phyloP scores from a whole-genome alignment of 2,329 filamentous ascomycete species.

The Penicillium freii region DNA sequence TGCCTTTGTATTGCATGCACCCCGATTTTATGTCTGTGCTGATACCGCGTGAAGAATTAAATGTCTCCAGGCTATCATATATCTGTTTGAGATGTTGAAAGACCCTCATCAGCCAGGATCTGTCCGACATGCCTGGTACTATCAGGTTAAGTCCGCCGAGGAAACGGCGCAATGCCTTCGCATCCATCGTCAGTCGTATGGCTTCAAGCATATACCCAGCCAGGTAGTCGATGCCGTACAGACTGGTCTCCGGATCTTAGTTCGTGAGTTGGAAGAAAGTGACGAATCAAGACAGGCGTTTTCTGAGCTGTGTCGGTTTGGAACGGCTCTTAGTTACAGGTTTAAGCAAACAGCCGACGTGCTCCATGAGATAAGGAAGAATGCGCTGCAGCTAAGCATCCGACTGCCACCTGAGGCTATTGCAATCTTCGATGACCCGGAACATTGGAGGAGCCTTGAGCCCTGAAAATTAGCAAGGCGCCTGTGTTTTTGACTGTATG shows the following conservation, averaged over 20 bases:
- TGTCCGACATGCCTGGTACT: slow-evolving; percentile 11
- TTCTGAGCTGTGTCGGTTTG: slow-evolving; percentile 28
- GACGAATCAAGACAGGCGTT: slow-evolving; percentile 27
- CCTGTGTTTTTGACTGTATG: neutral
- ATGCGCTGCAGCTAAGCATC: slow-evolving; percentile 13
- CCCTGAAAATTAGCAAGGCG: neutral
- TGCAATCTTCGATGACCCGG: slow-evolving; percentile 21
- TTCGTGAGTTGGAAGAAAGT: slow-evolving; percentile 20
- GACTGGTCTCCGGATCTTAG: slow-evolving; percentile 23
- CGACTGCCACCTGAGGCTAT: slow-evolving; percentile 25
- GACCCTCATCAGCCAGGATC: slow-evolving; percentile 18
- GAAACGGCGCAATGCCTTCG: slow-evolving; percentile 30
- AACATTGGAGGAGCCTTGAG: slow-evolving; percentile 8
- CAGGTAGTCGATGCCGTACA: slow-evolving; percentile 28
- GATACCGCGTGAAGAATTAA: slow-evolving; percentile 25
- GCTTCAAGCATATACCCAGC: slow-evolving; percentile 30
- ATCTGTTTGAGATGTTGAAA: slow-evolving; percentile 27
- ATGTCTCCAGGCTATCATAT: slow-evolving; percentile 28
- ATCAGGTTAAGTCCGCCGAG: slow-evolving; percentile 22
- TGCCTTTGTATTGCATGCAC: neutral
- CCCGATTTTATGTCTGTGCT: slow-evolving; percentile 6
- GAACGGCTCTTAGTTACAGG: slow-evolving; percentile 26
- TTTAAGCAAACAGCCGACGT: slow-evolving; percentile 23
- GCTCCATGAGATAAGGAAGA: slow-evolving; percentile 23
- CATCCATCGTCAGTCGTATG: slow-evolving; percentile 29